phyloP scores from a whole-genome alignment of 2,329 filamentous ascomycete species.

The Trichoderma aggressivum region DNA sequence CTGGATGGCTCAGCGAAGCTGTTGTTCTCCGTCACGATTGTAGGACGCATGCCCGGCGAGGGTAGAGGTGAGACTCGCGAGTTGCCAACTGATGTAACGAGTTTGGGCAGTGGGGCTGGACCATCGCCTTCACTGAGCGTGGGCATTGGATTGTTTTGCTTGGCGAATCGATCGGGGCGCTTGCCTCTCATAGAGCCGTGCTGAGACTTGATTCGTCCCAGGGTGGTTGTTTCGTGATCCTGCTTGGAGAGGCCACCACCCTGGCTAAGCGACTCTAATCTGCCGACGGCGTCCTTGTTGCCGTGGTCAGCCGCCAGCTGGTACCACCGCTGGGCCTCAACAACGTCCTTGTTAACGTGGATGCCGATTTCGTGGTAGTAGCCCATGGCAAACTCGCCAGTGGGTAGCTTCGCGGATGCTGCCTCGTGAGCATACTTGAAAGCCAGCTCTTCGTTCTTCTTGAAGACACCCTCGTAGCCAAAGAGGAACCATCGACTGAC shows the following conservation, averaged over 20 bases:
- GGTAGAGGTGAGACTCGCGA: constrained; percentile 40
- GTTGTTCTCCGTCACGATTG: constrained; percentile 37
- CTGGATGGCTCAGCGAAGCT: constrained; percentile 49
- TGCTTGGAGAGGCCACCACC: constrained; percentile 81
- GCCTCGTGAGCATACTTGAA: constrained; percentile 89
- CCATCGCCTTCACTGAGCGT: constrained; percentile 44
- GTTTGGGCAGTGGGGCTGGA: constrained; percentile 23
- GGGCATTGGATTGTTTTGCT: constrained; percentile 48
- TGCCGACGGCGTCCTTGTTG: constrained; percentile 79
- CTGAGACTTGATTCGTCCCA: constrained; percentile 80
- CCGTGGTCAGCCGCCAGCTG: constrained; percentile 83
- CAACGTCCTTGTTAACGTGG: constrained; percentile 76
- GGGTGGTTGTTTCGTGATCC: constrained; percentile 89
- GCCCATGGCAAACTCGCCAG: constrained; percentile 92
- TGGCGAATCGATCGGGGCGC: constrained; percentile 58
- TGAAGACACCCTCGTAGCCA: constrained; percentile 85
- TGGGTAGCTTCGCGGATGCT: constrained; percentile 75
- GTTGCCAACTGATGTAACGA: constrained; percentile 26
- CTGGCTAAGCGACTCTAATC: constrained; percentile 79
- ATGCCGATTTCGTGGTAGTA: constrained; percentile 99
- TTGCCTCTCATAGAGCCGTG: constrained; percentile 66
- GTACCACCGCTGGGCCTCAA: constrained; percentile 86
- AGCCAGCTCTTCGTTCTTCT: constrained; percentile 92
- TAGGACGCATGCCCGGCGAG: constrained; percentile 41
- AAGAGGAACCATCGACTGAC: constrained; percentile 99